Evolutionary conservation across 164 flowering plant species (phyloP).

Genomic region (Paratinospora sagittata): DNA sequence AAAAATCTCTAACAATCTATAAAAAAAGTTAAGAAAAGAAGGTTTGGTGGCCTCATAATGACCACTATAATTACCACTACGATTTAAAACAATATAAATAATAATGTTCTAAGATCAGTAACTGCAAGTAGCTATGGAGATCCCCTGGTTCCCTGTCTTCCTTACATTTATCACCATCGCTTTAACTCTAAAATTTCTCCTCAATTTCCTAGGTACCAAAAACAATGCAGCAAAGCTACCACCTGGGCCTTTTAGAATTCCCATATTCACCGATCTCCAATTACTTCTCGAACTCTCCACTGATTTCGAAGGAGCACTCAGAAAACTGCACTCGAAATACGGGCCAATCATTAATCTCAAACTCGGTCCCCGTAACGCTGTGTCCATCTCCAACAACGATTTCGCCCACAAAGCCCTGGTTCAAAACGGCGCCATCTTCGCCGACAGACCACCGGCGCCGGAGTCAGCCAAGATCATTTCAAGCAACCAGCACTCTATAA

Average conservation of each 20-base stretch:
- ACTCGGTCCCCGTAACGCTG: constrained; percentile 21
- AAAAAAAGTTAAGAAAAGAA: no score
- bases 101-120: no score
- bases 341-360: constrained; percentile 44
- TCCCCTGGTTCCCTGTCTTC: no score
- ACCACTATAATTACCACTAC: no score
- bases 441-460: no score
- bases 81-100: no score
- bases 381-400: constrained; percentile 27
- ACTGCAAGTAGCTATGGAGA: no score
- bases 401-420: constrained; percentile 40
- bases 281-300: constrained; percentile 20
- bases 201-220: constrained; percentile 6
- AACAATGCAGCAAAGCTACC: constrained; percentile 21
- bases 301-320: constrained; percentile 22
- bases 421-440: constrained; percentile 33
- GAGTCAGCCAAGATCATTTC: constrained; percentile 6
- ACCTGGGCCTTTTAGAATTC: constrained; percentile 35
- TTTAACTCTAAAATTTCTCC: constrained; percentile 12
- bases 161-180: neutral
- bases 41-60: no score
- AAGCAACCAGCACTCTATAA: constrained; percentile 24
- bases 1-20: no score
- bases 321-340: constrained; percentile 18
- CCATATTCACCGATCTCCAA: constrained; percentile 26